A percentile compares a stretch with the other conserved stretches of the same genome.
Evolutionary conservation across 2,329 filamentous ascomycete species (phyloP).

Genomic region (Leptosphaerulina australis): DNA sequence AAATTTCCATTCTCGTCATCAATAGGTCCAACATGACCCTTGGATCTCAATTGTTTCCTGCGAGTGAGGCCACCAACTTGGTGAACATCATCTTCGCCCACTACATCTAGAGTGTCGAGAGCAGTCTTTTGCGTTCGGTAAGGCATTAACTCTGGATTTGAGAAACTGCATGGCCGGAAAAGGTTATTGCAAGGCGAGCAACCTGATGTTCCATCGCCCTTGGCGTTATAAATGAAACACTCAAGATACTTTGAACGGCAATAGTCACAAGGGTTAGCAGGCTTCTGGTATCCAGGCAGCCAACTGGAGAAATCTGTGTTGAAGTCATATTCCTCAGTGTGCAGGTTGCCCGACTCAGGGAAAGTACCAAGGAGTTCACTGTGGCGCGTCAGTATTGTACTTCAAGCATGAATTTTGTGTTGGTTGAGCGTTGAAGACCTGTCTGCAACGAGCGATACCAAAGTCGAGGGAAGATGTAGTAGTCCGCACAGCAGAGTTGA

Average conservation of each 20-base stretch:
- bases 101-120: conserved; percentile 56
- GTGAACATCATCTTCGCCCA: conserved; percentile 50
- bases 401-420: neutral
- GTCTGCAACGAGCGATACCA: neutral
- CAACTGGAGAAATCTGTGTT: conserved; percentile 54
- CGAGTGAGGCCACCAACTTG: conserved; percentile 46
- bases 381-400: neutral
- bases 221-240: conserved; percentile 53
- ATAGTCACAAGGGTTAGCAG: conserved; percentile 55
- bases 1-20: conserved; percentile 40
- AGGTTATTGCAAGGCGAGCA: conserved; percentile 57
- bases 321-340: conserved; percentile 33
- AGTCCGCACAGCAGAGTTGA: neutral
- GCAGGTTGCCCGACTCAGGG: conserved; percentile 9
- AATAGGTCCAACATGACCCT: conserved; percentile 46
- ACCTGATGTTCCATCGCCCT: conserved; percentile 46
- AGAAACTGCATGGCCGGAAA: conserved; percentile 57
- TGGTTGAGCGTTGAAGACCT: neutral
- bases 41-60: conserved; percentile 46
- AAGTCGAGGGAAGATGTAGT: neutral
- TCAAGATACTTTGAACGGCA: conserved; percentile 55
- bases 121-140: conserved; percentile 44
- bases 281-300: conserved; percentile 56
- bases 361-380: conserved; percentile 8
- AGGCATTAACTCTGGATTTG: conserved; percentile 41